Base-by-base conservation (phyloP, 805 yeast genomes). In the Saturnispora besseyi region DNA sequence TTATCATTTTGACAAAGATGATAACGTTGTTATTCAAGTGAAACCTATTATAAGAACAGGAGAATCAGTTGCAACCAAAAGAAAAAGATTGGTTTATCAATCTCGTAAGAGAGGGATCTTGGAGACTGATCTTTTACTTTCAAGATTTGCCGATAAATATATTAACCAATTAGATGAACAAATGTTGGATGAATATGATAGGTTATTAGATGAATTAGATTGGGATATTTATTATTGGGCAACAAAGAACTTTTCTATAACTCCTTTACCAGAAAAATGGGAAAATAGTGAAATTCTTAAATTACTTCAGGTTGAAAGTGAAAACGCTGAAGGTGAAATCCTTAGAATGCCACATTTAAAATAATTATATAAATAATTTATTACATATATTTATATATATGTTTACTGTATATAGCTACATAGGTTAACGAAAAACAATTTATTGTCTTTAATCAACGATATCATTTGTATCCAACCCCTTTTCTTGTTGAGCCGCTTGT, bases 161-260 rank as follows among this genome's bases (percentile, higher is more conserved):
- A 70, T 93, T 55, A 66, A 74, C 36, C 61, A 62, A 0, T 76
- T 93, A 72, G 71, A 75, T 11, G 66, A 70, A 53, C 82, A 74
- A 49, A 84, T 88, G 67, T 71, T 93, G 48, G 84, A 80, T 44
- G 98, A 93, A 65, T 93, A 87, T 65, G 97, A 91, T 62, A 63
- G 74, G 51, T 68, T 93, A 51, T 74, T 93, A 62, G 95, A 93
- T 65, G 95, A 91, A 67, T 79, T 91, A n/a, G 99, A 93, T 67
- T 93, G 99, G 99, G 99, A 93, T 66, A 90, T 93, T 53, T 93
- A 87, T 67, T 93, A 93, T 70, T 91, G 99, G 99, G 96, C 95
- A 26, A 88, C 97, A 2, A 79, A 78, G 56, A 87, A 90, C 64
- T 86, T 70, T 59, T 81, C 78, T 33, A 80, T 86, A 18, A 86